phyloP scores from a whole-genome alignment of 1,284 basidiomycete genomes.

The Mycena sp. region DNA sequence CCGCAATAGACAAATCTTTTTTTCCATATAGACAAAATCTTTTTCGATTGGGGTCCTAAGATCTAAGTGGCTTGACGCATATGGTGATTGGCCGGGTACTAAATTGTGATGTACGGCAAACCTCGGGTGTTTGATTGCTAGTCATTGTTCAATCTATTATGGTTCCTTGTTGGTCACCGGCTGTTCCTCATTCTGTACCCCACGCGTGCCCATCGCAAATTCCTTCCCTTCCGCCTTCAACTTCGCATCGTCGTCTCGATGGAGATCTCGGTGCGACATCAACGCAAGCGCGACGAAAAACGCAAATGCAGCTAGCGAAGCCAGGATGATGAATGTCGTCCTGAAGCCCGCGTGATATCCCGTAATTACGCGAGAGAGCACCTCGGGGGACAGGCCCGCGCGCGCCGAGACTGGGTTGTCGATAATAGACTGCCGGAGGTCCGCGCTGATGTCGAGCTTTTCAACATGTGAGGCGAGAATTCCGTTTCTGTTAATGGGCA shows the following conservation, averaged over 20 bases:
- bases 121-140: constrained; percentile 14
- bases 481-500: constrained; percentile 27
- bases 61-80: not conserved
- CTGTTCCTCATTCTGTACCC: not conserved
- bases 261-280: constrained; percentile 37
- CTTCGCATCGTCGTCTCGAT: constrained; percentile 39
- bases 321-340: constrained; percentile 39
- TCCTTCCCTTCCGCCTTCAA: constrained; percentile 38
- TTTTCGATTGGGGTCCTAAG: not conserved
- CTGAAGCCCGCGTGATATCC: constrained; percentile 40
- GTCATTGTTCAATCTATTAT: not conserved
- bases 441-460: constrained; percentile 27
- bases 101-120: not conserved
- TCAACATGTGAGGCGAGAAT: constrained; percentile 27
- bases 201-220: constrained; percentile 28
- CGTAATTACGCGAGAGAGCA: constrained; percentile 32
- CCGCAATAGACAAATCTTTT: constrained; percentile 10
- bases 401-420: constrained; percentile 34
- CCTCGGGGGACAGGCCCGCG: constrained; percentile 23
- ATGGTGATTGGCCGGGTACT: not conserved
- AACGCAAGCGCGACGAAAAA: constrained; percentile 38
- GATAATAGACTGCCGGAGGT: constrained; percentile 29
- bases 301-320: constrained; percentile 38
- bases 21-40: constrained; percentile 6
- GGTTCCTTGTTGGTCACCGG: not conserved